phyloP scores from a whole-genome alignment of 768 basidiomycete genomes.

The Auricularia heimuer region DNA sequence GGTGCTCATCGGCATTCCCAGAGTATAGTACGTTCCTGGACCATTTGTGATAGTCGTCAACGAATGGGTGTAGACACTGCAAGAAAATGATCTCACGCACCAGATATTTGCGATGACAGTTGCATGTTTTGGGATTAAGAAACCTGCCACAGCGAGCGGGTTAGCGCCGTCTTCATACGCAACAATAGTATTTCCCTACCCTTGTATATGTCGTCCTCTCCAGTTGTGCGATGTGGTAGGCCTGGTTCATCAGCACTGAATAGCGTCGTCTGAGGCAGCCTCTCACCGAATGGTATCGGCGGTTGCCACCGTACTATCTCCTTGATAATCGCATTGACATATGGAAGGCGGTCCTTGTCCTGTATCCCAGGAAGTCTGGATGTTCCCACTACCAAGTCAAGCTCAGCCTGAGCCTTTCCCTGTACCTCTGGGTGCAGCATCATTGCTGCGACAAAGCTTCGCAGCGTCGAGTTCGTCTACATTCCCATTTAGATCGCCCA shows the following conservation, averaged over 20 bases:
- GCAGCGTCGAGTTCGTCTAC: constrained; percentile 14
- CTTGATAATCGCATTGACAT: constrained; percentile 15
- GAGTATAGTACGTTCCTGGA: background rate
- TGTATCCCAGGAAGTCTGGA: constrained; percentile 4
- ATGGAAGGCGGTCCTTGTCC: constrained; percentile 13
- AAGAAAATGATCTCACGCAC: background rate
- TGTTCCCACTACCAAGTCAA: constrained; percentile 13
- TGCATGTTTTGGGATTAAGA: background rate
- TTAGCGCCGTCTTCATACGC: too few relatives aligned
- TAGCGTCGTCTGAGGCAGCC: background rate
- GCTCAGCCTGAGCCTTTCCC: constrained; percentile 17
- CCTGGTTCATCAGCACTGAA: background rate
- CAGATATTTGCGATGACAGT: background rate
- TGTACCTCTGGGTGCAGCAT: constrained; percentile 18
- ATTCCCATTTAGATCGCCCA: background rate
- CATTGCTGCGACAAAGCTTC: constrained; percentile 17
- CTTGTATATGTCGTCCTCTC: background rate
- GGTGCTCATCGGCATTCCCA: background rate
- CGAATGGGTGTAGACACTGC: background rate
- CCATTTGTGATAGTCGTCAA: background rate
- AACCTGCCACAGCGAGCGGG: background rate
- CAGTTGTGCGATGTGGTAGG: background rate
- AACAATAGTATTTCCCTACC: background rate
- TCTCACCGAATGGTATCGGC: constrained; percentile 6
- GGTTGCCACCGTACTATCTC: constrained; percentile 16